Base-by-base conservation (phyloP, 306 rosid species). In the Sechiopsis laciniata region DNA sequence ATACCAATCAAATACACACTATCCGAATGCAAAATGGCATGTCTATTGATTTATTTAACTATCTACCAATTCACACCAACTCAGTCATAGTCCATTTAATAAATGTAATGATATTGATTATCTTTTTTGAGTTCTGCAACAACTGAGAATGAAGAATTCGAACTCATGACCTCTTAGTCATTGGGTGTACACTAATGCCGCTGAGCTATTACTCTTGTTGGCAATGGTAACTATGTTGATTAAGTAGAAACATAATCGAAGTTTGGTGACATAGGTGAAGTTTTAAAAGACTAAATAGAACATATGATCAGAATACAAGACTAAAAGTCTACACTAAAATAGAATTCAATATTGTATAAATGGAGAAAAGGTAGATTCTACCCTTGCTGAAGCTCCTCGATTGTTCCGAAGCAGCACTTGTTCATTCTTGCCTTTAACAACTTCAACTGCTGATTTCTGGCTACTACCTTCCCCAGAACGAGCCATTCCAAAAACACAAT, bases 371-470 rank as follows among this genome's bases (percentile, higher is more conserved):
- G 67, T 67, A 73, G 40, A 16, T 74, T 70, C 78, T 66, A 89
- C 92, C 85, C 79, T 76, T 55, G 83, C 92, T 0, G 94, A 87
- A 80, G 90, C 90, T 70, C 97, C 98, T n/a, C 89, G 75, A 40
- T 58, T 16, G 60, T 79, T 90, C 74, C 82, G 84, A 77, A 94
- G 94, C 55, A 87, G 2, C 35, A 85, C 79, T 56, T 68, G 94
- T 10, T 78, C 96, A 80, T 84, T 79, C 58, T 56, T 85, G 84
- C 86, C 95, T 74, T 83, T 86, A 5, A 40, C 59, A 63, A 87
- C 65, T 74, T 88, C 87, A 76, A 87, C 84, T 11, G 75, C 74
- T 56, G 75, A 52, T 78, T 65, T 83, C 58, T 61, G 76, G 48
- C 73, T 79, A 66, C 66, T 79, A 60, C 74, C 80, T 78, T 57